phyloP scores from a whole-genome alignment of 768 basidiomycete genomes.

The Steccherinum ochraceum region DNA sequence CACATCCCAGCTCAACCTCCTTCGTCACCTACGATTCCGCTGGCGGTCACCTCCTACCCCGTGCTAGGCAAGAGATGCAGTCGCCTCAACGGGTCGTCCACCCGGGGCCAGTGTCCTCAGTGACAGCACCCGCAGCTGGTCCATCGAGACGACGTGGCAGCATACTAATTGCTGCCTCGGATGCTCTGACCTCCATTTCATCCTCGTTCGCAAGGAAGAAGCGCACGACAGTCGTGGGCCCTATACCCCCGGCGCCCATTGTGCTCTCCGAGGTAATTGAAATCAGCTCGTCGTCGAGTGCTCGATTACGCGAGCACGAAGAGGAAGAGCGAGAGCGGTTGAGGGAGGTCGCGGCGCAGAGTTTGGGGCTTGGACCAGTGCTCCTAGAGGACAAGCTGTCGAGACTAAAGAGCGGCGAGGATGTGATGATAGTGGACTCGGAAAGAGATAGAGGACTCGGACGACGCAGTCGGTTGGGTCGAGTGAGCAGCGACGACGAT shows the following conservation, averaged over 20 bases:
- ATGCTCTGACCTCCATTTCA: slow-evolving; percentile 15
- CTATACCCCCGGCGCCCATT: slow-evolving; percentile 28
- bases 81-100: not conserved
- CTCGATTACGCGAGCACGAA: slow-evolving; percentile 28
- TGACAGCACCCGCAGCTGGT: not conserved
- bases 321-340: slow-evolving; percentile 71
- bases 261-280: slow-evolving; percentile 69
- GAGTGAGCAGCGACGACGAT: slow-evolving; percentile 8
- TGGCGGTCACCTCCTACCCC: slow-evolving; percentile 8
- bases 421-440: slow-evolving; percentile 22
- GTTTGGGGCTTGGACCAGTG: slow-evolving; percentile 60
- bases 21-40: slow-evolving; percentile 15
- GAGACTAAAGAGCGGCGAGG: slow-evolving; percentile 7
- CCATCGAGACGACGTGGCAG: slow-evolving; percentile 13
- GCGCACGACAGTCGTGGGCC: slow-evolving; percentile 12
- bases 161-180: slow-evolving; percentile 19
- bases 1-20: slow-evolving; percentile 17
- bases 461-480: slow-evolving; percentile 24
- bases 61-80: not conserved
- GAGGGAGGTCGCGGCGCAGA: slow-evolving; percentile 68
- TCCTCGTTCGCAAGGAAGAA: slow-evolving; percentile 14
- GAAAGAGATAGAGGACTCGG: slow-evolving; percentile 32
- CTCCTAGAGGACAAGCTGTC: slow-evolving; percentile 33
- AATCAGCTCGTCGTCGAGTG: slow-evolving; percentile 32
- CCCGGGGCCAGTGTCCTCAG: not conserved